Evolutionary conservation across 2,329 filamentous ascomycete genomes (phyloP), one percentile per base, ranked within the genome.

Genomic region (Botrytis tulipae): DNA sequence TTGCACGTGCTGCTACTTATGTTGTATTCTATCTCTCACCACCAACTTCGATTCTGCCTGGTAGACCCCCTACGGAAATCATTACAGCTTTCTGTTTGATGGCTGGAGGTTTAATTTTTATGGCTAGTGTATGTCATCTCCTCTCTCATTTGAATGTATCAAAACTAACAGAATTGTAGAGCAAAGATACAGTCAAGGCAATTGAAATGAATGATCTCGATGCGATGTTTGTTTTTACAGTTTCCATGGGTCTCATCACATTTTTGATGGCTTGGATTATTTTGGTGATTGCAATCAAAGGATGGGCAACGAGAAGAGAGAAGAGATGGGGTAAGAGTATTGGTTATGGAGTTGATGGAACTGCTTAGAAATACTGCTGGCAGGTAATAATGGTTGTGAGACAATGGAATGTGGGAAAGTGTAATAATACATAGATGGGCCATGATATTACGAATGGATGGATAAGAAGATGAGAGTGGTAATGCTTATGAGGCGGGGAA

Each of bases 171-270:
- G 42, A 51, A 54, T 44, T 42, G 0, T 66, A 92, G 90, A 92
- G 92, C 75, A 88, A 89, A 73, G 94, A 97, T 80, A 92, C 92
- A 0, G 88, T 98, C 40, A 82, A 86, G 16, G 89, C 90, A n/a
- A 93, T 97, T 85, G 91, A 95, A 74, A 87, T 88, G 73, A 91
- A 95, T 80, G 83, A 90, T 6, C 84, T 97, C 25, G 93, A 97
- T 80, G 93, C 93, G 76, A 98, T 97, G 94, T 96, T 97, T 82
- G 89, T 94, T 75, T 97, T 97, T 83, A 97, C 94, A 0, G 88
- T 97, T 48, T 92, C 90, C 16, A 92, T 97, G 88, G 95, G 95
- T 3, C 81, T 97, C 10, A 93, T 94, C 1, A 92, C 91, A 2
- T 86, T 97, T 69, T 82, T 97, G 70, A 95, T 98, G 92, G 91